Percentiles rank a stretch among this genome's conserved stretches.
Evolutionary conservation across 169 alveolate species (phyloP).

Genomic region (Cryptosporidium viatorum): DNA sequence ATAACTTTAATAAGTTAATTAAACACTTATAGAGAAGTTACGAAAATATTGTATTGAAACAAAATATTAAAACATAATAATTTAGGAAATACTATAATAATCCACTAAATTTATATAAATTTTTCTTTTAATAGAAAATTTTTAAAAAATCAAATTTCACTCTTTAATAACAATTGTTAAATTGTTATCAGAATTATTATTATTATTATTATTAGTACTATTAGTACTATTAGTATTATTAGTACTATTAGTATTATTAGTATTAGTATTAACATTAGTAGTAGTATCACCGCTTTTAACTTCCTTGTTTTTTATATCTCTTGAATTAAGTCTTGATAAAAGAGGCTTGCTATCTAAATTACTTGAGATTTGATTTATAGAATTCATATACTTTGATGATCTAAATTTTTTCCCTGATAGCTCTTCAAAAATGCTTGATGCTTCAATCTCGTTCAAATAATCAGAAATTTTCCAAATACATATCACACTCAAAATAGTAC

Average conservation of each 20-base stretch:
- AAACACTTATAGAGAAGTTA: too few species aligned
- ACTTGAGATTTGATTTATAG: conserved; percentile 8
- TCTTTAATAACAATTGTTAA: conserved; percentile 8
- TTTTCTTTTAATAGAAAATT: background rate
- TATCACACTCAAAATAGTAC: conserved; percentile 51
- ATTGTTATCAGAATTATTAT: background rate
- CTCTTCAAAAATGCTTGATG: conserved; percentile 56
- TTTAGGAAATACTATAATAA: background rate
- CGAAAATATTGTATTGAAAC: too few species aligned
- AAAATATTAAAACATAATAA: too few species aligned
- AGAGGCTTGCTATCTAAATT: conserved; percentile 43
- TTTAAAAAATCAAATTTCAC: background rate
- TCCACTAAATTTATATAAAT: background rate
- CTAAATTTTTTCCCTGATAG: background rate
- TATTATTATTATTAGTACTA: background rate
- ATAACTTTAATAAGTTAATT: too few species aligned
- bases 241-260: background rate
- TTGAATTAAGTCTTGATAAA: background rate
- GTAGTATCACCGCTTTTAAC: background rate
- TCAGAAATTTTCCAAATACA: conserved; percentile 69
- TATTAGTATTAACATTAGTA: background rate
- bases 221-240: background rate
- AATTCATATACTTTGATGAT: conserved; percentile 41
- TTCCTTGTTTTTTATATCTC: background rate
- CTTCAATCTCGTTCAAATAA: conserved; percentile 61